These are phyloP conservation scores for Neoscytalidium dimidiatum DNA, from an alignment of 2,329 filamentous ascomycete species.

Conservation along the genomic window DNA sequence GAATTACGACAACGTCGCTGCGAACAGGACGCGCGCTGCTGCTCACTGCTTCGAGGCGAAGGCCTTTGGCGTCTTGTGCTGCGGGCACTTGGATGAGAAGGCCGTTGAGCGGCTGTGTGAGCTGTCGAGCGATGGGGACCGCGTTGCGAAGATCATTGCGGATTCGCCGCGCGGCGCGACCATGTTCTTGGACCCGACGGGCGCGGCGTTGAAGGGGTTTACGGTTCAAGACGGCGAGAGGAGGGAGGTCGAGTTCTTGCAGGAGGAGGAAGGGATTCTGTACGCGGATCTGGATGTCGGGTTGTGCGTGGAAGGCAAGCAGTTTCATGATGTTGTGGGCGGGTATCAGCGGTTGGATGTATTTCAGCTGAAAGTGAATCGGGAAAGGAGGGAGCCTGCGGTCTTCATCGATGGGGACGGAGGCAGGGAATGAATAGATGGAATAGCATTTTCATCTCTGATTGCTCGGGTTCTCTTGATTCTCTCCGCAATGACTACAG, in stretches of 20 bases:
- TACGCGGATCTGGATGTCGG: slow-evolving; percentile 55
- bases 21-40: too few relatives aligned
- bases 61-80: slow-evolving; percentile 56
- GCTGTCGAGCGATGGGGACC: slow-evolving; percentile 32
- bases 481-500: too few relatives aligned
- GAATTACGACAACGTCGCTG: slow-evolving; percentile 58
- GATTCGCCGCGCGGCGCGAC: slow-evolving; percentile 47
- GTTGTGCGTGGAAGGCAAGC: slow-evolving; percentile 55
- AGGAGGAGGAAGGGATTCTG: slow-evolving; percentile 52
- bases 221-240: slow-evolving; percentile 29
- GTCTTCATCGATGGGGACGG: too few relatives aligned
- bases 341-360: slow-evolving; percentile 59
- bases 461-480: too few relatives aligned
- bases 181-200: slow-evolving; percentile 56
- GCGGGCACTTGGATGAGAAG: slow-evolving; percentile 44
- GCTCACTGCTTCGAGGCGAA: slow-evolving; percentile 64
- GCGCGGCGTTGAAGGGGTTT: slow-evolving; percentile 38
- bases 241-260: slow-evolving; percentile 41
- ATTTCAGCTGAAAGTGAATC: slow-evolving; percentile 55
- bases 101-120: slow-evolving; percentile 39
- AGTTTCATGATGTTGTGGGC: slow-evolving; percentile 59
- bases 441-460: too few relatives aligned
- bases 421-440: too few relatives aligned
- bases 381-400: too few relatives aligned
- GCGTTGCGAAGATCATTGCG: slow-evolving; percentile 37